Conservation (phyloP, 495 filamentous ascomycete species). For the Penicillium coprophilum region DNA sequence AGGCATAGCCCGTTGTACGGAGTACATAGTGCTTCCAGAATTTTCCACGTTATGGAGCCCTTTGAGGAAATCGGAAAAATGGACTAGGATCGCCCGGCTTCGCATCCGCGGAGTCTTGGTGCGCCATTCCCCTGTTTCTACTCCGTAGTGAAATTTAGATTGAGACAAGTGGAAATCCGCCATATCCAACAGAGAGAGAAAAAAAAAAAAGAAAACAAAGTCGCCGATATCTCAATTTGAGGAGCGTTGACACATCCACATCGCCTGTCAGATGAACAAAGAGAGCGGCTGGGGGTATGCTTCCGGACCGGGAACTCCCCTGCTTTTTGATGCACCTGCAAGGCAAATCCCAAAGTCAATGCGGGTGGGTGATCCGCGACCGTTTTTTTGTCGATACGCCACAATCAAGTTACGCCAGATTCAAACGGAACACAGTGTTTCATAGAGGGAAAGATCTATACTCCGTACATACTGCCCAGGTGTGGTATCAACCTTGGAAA, state of each 20-base stretch:
- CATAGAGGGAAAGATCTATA: too few relatives aligned
- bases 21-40: conserved; percentile 30
- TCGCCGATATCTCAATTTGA: conserved; percentile 5
- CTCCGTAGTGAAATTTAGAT: conserved; percentile 3
- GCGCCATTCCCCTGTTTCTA: conserved; percentile 7
- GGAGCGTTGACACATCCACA: conserved; percentile 6
- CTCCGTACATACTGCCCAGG: too few relatives aligned
- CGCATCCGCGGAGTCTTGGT: conserved; percentile 28
- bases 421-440: background rate
- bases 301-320: conserved; percentile 8
- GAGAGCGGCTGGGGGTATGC: conserved; percentile 5
- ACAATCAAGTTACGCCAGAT: background rate
- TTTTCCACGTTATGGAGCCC: conserved; percentile 20
- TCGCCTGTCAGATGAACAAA: conserved; percentile 11
- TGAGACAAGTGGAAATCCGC: background rate
- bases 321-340: conserved; percentile 5
- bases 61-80: conserved; percentile 6
- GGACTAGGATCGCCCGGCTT: conserved; percentile 31
- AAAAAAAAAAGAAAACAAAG: conserved; percentile 4
- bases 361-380: conserved; percentile 5
- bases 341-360: conserved; percentile 5
- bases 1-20: background rate
- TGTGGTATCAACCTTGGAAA: too few relatives aligned
- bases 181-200: background rate
- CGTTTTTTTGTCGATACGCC: conserved; percentile 8